phyloP scores from a whole-genome alignment of 306 rosid species.

The Citrullus amarus region DNA sequence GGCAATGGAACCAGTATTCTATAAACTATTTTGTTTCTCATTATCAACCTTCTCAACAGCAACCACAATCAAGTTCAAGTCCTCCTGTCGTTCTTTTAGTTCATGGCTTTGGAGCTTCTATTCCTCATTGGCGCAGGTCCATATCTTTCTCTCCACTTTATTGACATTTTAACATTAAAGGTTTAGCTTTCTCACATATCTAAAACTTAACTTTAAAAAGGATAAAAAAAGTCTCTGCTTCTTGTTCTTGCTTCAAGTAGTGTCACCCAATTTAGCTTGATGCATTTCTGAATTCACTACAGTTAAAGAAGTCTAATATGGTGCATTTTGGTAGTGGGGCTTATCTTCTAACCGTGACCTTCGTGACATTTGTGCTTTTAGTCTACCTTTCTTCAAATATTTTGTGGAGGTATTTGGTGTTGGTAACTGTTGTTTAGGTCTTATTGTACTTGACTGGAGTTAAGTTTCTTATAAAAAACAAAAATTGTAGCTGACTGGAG shows the following conservation, averaged over 20 bases:
- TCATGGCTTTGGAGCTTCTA: conserved; percentile 94
- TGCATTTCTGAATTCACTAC: not conserved
- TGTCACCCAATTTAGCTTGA: not conserved
- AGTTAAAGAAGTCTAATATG: not conserved
- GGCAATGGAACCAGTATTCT: conserved; percentile 66
- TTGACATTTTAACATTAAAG: not conserved
- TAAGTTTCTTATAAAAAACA: no score
- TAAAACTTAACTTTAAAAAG: not conserved
- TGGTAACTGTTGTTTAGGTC: not conserved
- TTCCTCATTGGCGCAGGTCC: conserved; percentile 93
- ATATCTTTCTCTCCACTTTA: conserved; percentile 12
- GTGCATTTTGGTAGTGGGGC: not conserved
- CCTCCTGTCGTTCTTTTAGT: conserved; percentile 70
- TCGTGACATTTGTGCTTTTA: not conserved
- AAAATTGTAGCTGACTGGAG: no score
- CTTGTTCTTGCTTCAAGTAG: not conserved
- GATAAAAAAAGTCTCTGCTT: not conserved
- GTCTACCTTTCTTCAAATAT: not conserved
- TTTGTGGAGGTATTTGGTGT: not conserved
- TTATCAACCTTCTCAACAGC: conserved; percentile 14
- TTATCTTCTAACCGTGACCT: not conserved
- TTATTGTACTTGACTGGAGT: no score
- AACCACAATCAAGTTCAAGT: conserved; percentile 9
- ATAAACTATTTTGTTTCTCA: conserved; percentile 57
- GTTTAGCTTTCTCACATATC: not conserved